Percentiles rank a stretch among this genome's conserved stretches.
Evolutionary conservation across 148 eudicot genomes (phyloP).

Genomic region (Silene latifolia): DNA sequence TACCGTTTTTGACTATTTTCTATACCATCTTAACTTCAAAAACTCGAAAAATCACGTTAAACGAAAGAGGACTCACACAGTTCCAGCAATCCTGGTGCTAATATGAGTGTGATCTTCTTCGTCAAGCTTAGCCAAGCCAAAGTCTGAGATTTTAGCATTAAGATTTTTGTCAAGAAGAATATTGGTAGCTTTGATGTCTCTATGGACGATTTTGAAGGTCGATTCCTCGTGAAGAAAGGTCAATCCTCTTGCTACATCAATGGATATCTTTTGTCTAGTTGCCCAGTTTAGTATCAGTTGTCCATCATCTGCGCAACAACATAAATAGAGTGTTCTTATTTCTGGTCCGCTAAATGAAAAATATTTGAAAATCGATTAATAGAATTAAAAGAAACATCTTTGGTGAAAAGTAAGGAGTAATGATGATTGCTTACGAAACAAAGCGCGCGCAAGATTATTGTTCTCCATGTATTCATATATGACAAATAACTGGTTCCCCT

Average conservation of each 20-base stretch:
- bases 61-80: conserved; percentile 11
- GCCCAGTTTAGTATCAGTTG: conserved; percentile 3
- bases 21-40: too few species aligned
- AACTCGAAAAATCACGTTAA: too few species aligned
- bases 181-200: conserved; percentile 20
- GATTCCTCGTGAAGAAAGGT: conserved; percentile 21
- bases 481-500: conserved; percentile 18
- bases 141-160: conserved; percentile 12
- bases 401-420: not conserved
- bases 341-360: too few species aligned
- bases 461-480: conserved; percentile 32
- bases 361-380: too few species aligned
- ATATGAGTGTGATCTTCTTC: conserved; percentile 14
- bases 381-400: not conserved
- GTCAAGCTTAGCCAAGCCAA: conserved; percentile 20
- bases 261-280: conserved; percentile 4
- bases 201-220: conserved; percentile 7
- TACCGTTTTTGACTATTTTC: too few species aligned
- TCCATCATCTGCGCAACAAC: not conserved
- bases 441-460: conserved; percentile 23
- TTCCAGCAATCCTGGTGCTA: conserved; percentile 22
- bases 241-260: conserved; percentile 18
- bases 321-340: too few species aligned
- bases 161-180: conserved; percentile 11
- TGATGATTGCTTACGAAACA: conserved; percentile 19